phyloP scores from a whole-genome alignment of 345 rosid species.

The Arabis alpina region DNA sequence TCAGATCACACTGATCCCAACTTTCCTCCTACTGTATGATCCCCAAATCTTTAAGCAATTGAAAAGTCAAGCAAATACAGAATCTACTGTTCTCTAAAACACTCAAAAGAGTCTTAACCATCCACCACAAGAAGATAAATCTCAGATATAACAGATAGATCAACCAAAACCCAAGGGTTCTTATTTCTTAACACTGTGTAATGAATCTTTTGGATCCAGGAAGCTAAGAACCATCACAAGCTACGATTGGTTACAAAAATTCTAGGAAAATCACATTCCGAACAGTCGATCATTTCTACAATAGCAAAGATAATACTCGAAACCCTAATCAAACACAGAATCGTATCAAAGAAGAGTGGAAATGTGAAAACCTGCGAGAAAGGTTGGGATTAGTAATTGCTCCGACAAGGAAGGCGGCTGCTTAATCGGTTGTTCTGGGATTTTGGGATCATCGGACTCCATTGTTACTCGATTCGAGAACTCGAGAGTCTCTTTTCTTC shows the following conservation, averaged over 20 bases:
- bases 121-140: background rate
- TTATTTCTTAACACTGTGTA: background rate
- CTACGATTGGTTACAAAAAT: background rate
- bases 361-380: constrained; percentile 60
- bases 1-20: background rate
- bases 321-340: background rate
- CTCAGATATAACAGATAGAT: background rate
- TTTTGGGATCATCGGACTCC: constrained; percentile 43
- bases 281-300: background rate
- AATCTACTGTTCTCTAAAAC: background rate
- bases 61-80: background rate
- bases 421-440: constrained; percentile 20
- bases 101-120: background rate
- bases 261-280: background rate
- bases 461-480: constrained; percentile 30
- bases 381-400: constrained; percentile 60
- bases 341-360: background rate
- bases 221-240: background rate
- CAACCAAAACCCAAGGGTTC: background rate
- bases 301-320: background rate
- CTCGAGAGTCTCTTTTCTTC: background rate
- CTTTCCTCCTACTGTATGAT: background rate
- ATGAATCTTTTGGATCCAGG: background rate
- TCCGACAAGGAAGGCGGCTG: constrained; percentile 47
- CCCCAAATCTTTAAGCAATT: background rate